phyloP scores from a whole-genome alignment of 176 grass and related monocot genomes.

The Coix lacrymajobi region DNA sequence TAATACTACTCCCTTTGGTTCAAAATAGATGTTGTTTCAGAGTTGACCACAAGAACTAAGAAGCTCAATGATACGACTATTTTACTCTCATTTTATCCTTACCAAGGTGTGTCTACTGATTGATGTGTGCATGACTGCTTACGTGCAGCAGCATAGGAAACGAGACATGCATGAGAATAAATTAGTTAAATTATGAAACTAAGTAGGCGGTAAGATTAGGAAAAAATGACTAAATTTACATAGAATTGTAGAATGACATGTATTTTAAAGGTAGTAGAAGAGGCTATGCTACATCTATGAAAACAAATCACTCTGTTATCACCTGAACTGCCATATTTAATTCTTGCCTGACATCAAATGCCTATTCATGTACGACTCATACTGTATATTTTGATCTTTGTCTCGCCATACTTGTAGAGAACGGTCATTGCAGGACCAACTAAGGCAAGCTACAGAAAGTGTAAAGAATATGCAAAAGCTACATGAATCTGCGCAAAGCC shows the following conservation, averaged over 20 bases:
- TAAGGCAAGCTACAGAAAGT: conserved; percentile 97
- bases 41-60: neutral
- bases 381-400: conserved; percentile 22
- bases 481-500: conserved; percentile 90
- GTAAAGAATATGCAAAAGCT: conserved; percentile 99
- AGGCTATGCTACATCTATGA: neutral
- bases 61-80: neutral
- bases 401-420: conserved; percentile 54
- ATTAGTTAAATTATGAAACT: neutral
- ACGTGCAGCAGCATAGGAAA: neutral
- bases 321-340: neutral
- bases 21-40: neutral
- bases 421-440: conserved; percentile 82
- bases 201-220: neutral
- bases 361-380: neutral
- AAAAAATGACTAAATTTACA: neutral
- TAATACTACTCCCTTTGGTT: neutral
- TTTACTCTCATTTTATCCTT: neutral
- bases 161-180: neutral
- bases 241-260: neutral
- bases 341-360: neutral
- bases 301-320: neutral
- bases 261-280: neutral
- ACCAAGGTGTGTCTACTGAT: neutral
- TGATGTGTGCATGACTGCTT: neutral